Base-by-base conservation (phyloP, 2,329 filamentous ascomycete species). In the Atkinsonella texensis region DNA sequence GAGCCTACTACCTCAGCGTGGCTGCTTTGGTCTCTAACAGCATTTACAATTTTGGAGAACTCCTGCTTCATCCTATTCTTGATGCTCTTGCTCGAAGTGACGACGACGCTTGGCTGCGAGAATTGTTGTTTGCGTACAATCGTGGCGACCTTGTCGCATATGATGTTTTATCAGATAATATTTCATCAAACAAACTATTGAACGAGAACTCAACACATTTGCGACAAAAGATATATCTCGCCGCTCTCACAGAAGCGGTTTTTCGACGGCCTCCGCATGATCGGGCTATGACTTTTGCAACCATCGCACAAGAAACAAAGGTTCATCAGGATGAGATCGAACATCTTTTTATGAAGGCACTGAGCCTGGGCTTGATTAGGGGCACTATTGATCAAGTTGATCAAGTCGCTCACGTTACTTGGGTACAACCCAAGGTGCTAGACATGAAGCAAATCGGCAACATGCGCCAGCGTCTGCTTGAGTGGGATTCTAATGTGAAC, bases 11-110 rank as follows among this genome's bases (percentile, higher is more conserved):
- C 67, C 83, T 98, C 56, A 87, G 87, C 63, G 84, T 97, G 50
- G 89, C 93, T 31, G 93, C 93, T 10, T 79, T 98, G 9, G 87
- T 96, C 40, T 96, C 90, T 48, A 87, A 91, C 63, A 88, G 83
- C 62, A 98, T 97, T 73, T 97, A 98, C 81, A 98, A 98, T 75
- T 98, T 98, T 62, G 93, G 93, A 68, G 93, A 98, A 75, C 84
- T 98, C n/a, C 81, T 98, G 33, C 80, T 98, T 59, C 93, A 98
- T 68, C 93, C 93, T 3, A 95, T 98, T 64, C 83, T 98, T 56
- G 87, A 95, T 64, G 84, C 86, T 18, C 80, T 98, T 49, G 65
- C 67, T 23, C 76, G 76, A 62, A 81, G 84, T 60, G 83, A 85
- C 23, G 79, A 84, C 42, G 81, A 94, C 65, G 76, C 83, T 49